Percentiles rank a stretch among this genome's conserved stretches.
Evolutionary conservation across 2,329 filamentous ascomycete species (phyloP).

Genomic region (Ophiostoma ulmi): DNA sequence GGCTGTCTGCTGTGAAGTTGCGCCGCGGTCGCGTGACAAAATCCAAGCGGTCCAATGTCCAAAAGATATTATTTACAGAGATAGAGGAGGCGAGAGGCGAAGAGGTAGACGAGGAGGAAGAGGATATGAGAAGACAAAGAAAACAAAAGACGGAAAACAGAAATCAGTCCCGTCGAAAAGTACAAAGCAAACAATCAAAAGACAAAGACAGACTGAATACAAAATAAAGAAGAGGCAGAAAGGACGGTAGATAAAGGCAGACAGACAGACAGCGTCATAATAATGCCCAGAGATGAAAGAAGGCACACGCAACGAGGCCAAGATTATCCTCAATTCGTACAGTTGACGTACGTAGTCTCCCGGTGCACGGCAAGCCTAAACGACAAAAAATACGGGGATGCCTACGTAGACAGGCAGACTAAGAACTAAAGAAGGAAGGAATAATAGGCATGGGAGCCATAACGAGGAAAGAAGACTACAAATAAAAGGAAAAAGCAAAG

Average conservation of each 20-base stretch:
- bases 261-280: background rate
- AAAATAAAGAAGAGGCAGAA: background rate
- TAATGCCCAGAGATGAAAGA: background rate
- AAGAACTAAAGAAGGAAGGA: constrained; percentile 8
- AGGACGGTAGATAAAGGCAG: background rate
- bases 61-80: background rate
- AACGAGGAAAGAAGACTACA: background rate
- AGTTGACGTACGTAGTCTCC: constrained; percentile 7
- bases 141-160: background rate
- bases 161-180: background rate
- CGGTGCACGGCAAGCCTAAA: background rate
- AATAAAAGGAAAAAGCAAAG: background rate
- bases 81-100: background rate
- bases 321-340: background rate
- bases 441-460: background rate
- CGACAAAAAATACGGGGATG: constrained; percentile 17
- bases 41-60: background rate
- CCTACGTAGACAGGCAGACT: constrained; percentile 18
- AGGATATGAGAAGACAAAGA: background rate
- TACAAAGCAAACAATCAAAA: background rate
- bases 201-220: background rate
- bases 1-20: background rate
- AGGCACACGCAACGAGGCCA: background rate
- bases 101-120: background rate
- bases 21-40: background rate